Evolutionary conservation across 768 basidiomycete genomes (phyloP).

Genomic region (Boletus bicolor): DNA sequence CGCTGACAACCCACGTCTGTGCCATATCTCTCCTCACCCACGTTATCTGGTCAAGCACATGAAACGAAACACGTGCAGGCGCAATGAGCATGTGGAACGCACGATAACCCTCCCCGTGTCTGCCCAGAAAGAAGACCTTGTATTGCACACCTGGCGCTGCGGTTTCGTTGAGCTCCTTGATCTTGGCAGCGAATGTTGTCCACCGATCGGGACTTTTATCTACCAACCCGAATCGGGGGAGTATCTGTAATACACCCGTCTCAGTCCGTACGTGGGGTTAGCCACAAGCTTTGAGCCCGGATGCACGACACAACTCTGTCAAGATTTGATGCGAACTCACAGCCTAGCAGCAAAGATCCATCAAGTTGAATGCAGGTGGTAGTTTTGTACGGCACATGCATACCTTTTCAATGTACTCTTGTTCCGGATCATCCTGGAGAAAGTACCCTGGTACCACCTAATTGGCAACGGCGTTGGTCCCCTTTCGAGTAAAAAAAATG

Average conservation of each 20-base stretch:
- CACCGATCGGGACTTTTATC: constrained; percentile 43
- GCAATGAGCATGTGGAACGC: background rate
- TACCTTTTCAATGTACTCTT: background rate
- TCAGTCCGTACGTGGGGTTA: background rate
- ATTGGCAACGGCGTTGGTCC: background rate
- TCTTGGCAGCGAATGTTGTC: constrained; percentile 35
- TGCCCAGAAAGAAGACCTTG: constrained; percentile 58
- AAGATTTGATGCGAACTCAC: background rate
- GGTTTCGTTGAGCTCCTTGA: constrained; percentile 34
- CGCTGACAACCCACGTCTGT: constrained; percentile 28
- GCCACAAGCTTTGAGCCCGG: background rate
- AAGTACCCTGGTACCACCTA: constrained; percentile 2
- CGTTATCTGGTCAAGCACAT: constrained; percentile 47
- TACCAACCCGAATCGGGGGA: background rate
- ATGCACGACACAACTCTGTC: background rate
- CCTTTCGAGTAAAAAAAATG: too few relatives aligned
- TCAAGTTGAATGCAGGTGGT: background rate
- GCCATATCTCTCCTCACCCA: constrained; percentile 60
- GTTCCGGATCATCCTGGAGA: constrained; percentile 7
- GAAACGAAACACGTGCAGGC: background rate
- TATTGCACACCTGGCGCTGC: background rate
- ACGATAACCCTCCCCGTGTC: constrained; percentile 60
- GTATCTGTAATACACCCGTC: constrained; percentile 31
- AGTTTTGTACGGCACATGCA: background rate
- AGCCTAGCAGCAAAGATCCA: background rate